Evolutionary conservation across 768 basidiomycete species (phyloP).

Genomic region (Solioccasus polychromus): DNA sequence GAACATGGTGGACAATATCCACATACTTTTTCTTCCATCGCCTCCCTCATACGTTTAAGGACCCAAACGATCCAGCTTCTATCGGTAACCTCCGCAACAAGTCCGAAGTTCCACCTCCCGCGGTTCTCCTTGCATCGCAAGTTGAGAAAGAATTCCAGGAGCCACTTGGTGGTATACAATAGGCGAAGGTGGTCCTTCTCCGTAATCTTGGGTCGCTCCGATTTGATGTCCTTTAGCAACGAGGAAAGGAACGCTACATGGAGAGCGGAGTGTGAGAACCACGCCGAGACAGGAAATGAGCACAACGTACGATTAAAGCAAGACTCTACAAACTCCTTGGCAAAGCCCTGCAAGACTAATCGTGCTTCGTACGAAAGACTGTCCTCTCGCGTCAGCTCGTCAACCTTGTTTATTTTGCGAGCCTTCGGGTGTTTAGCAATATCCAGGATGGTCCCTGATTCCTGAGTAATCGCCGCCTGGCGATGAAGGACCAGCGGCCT

Average conservation of each 20-base stretch:
- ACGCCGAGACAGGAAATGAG: constrained; percentile 7
- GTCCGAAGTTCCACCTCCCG: constrained; percentile 59
- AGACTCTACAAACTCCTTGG: constrained; percentile 69
- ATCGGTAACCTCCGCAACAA: constrained; percentile 84
- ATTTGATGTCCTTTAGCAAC: constrained; percentile 89
- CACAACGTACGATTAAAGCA: constrained; percentile 82
- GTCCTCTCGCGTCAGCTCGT: constrained; percentile 68
- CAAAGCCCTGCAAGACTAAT: constrained; percentile 62
- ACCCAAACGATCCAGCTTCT: constrained; percentile 89
- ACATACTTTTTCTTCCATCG: constrained; percentile 86
- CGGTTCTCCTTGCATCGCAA: constrained; percentile 37
- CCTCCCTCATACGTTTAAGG: constrained; percentile 80
- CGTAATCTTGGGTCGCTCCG: constrained; percentile 88
- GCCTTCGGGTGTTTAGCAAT: constrained; percentile 58
- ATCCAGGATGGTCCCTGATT: constrained; percentile 71
- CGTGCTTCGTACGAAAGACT: constrained; percentile 65
- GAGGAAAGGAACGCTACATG: constrained; percentile 81
- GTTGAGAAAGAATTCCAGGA: constrained; percentile 84
- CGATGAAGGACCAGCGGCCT: constrained; percentile 78
- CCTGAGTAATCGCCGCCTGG: constrained; percentile 72
- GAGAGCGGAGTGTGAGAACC: constrained; percentile 15
- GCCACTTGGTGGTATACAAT: constrained; percentile 85
- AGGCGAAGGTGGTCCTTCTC: constrained; percentile 92
- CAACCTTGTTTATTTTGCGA: constrained; percentile 58
- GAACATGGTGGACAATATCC: constrained; percentile 1